Base-by-base conservation (phyloP, 2,329 filamentous ascomycete species). In the Seiridium unicorne region DNA sequence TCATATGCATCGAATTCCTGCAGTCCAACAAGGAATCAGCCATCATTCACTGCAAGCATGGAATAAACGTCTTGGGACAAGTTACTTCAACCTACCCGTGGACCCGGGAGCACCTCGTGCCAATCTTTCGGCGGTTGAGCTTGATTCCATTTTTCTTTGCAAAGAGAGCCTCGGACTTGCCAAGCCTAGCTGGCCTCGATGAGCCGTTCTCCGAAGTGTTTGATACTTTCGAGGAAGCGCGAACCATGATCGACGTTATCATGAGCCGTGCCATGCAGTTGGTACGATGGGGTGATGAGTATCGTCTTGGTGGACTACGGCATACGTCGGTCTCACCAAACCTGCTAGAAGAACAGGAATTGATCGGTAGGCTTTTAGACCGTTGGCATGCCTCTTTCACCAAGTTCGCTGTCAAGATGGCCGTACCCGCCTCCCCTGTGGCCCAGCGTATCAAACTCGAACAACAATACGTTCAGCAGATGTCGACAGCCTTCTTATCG, bases 1-100 rank as follows among this genome's bases (percentile, higher is more conserved):
- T 81, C 59, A 69, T 77, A 44, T 79, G 76, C 61, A 75, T 80
- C 56, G 78, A 80, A 61, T 74, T 77, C 60, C 65, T 80, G 1
- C 72, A 73, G 0, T 75, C 72, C 4, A 70, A 79, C 64, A 65
- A 64, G 26, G 62, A 69, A 5, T 67, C 69, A 3, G 77, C 76
- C 1, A 68, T 73, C 4, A 66, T 67, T 7, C 78, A 80, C 58
- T 73, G 72, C 4, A 68, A 68, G 0, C 76, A 79, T 58, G 78
- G 77, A 7, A 68, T 77, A 10, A 62, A 62, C 13, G 69, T 80
- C 1, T 67, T 77, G 6, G 72, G 73, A 54, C 63, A 64, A 18
- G 62, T 68, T 9, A 59, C 64, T 36, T 55, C 60, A 8, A 62
- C 64, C 2, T 68, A 61, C n/a, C 66, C 72, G 3, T 73, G 72